Conservation (phyloP, 2,329 filamentous ascomycete species). For the Cercospora nicotianae region DNA sequence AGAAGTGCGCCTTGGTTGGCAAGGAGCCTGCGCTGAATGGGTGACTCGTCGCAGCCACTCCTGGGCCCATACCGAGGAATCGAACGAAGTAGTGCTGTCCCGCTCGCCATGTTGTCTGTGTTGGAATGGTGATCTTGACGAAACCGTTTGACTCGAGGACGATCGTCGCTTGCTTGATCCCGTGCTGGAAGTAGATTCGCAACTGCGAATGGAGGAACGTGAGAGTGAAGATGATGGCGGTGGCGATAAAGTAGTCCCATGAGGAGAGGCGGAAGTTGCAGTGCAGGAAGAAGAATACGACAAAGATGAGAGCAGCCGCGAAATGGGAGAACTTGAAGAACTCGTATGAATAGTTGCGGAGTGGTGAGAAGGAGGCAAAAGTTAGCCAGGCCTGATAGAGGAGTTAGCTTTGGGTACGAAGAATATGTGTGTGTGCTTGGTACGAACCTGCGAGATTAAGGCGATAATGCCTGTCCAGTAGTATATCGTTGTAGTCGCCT, state of each 20-base stretch:
- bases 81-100: constrained; percentile 59
- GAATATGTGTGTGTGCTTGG: too few relatives aligned
- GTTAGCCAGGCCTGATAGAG: constrained; percentile 46
- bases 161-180: constrained; percentile 49
- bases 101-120: constrained; percentile 50
- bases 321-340: constrained; percentile 62
- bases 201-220: constrained; percentile 50
- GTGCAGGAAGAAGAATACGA: constrained; percentile 62
- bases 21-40: constrained; percentile 59
- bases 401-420: too few relatives aligned
- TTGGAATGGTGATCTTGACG: constrained; percentile 48
- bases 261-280: constrained; percentile 58
- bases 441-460: constrained; percentile 53
- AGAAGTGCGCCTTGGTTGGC: constrained; percentile 34
- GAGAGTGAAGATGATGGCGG: constrained; percentile 53
- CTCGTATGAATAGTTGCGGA: constrained; percentile 59
- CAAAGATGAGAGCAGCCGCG: constrained; percentile 54
- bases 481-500: constrained; percentile 48
- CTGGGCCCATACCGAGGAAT: constrained; percentile 49
- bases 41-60: constrained; percentile 49
- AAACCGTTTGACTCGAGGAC: constrained; percentile 44
- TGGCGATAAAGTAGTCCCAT: constrained; percentile 61
- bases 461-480: constrained; percentile 60
- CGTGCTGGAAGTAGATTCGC: constrained; percentile 53
- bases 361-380: constrained; percentile 52